A percentile compares a stretch with the other conserved stretches of the same genome.
Evolutionary conservation across 495 filamentous ascomycete species (phyloP).

Genomic region (Penicillium psychrofluorescens): DNA sequence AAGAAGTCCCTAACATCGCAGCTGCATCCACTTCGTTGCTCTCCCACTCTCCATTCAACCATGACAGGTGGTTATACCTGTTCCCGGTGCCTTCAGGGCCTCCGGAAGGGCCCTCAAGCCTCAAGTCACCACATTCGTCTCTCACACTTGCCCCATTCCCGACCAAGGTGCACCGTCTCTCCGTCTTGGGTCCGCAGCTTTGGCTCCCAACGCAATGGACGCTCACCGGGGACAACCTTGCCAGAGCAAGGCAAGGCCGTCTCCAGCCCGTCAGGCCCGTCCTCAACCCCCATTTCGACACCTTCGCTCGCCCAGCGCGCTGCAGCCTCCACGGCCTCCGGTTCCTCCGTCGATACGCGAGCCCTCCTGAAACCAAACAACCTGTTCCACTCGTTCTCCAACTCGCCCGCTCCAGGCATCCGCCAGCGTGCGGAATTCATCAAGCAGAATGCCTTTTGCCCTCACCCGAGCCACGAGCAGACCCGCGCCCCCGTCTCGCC

Average conservation of each 20-base stretch:
- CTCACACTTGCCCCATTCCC: conserved; percentile 15
- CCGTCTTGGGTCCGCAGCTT: conserved; percentile 24
- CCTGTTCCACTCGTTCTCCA: conserved; percentile 86
- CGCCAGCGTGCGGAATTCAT: conserved; percentile 80
- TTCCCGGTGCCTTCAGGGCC: conserved; percentile 33
- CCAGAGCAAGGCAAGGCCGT: conserved; percentile 10
- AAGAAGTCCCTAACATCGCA: too few species aligned
- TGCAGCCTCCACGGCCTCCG: conserved; percentile 17
- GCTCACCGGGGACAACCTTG: conserved; percentile 7
- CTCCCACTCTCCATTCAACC: conserved; percentile 11
- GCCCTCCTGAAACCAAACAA: conserved; percentile 66
- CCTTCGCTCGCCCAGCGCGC: conserved; percentile 14
- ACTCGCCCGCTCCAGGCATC: conserved; percentile 79
- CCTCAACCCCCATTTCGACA: conserved; percentile 2
- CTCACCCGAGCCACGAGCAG: conserved; percentile 74
- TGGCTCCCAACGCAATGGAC: conserved; percentile 20
- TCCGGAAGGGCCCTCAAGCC: conserved; percentile 20
- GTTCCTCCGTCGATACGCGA: conserved; percentile 18
- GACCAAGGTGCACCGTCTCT: conserved; percentile 17
- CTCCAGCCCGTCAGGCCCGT: conserved; percentile 2
- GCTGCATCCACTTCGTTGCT: not conserved
- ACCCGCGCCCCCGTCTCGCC: conserved; percentile 54
- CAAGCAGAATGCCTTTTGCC: conserved; percentile 83
- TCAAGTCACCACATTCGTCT: conserved; percentile 12
- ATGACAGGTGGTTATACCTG: conserved; percentile 39